Conservation (phyloP, 2,329 filamentous ascomycete species). For the Trichoderma koningiopsis region DNA sequence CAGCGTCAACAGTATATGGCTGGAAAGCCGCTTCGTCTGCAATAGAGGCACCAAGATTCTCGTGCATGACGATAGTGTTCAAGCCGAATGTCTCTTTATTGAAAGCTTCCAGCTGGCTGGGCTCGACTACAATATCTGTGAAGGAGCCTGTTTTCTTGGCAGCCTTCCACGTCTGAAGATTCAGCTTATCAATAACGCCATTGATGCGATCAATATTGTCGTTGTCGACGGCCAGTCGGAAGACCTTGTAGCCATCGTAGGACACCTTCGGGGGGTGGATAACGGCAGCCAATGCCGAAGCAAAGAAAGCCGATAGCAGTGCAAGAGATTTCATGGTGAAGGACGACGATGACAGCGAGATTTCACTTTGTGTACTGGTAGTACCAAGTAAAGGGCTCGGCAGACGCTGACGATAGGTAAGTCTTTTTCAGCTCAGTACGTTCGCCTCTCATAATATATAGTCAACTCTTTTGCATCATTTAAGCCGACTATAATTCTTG, state of each 20-base stretch:
- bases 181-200: conserved; percentile 39
- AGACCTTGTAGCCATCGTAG: conserved; percentile 51
- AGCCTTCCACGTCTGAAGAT: conserved; percentile 43
- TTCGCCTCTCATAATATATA: conserved; percentile 5
- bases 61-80: conserved; percentile 41
- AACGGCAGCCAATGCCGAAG: conserved; percentile 27
- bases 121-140: conserved; percentile 47
- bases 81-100: conserved; percentile 36
- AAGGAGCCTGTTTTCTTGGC: conserved; percentile 39
- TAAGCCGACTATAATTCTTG: background rate
- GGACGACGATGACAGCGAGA: background rate
- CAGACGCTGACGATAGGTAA: background rate
- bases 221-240: conserved; percentile 43
- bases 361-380: conserved; percentile 1
- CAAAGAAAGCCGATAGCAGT: conserved; percentile 27
- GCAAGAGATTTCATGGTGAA: conserved; percentile 29
- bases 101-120: conserved; percentile 40
- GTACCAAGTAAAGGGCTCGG: background rate
- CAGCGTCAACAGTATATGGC: conserved; percentile 25
- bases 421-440: background rate
- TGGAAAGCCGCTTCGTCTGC: conserved; percentile 38
- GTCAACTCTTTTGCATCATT: background rate
- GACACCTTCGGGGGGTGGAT: conserved; percentile 32
- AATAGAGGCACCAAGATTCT: conserved; percentile 45
- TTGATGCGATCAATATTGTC: conserved; percentile 37